Evolutionary conservation across 345 rosid genomes (phyloP).

Genomic region (Euphorbia pulcherrima): DNA sequence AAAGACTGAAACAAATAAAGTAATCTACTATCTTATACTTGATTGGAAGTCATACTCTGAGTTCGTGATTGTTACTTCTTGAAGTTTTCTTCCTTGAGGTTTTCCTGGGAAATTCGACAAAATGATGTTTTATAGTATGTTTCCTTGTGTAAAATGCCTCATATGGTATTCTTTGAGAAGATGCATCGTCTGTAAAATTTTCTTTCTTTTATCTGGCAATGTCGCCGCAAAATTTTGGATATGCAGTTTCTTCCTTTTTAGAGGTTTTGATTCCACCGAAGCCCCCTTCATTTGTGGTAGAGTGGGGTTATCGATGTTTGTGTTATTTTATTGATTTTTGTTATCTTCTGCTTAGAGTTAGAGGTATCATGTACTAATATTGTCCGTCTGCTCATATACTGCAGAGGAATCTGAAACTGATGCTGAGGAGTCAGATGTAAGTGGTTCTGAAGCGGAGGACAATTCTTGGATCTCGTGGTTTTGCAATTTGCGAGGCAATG

Average conservation of each 20-base stretch:
- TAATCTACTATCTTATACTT: not conserved
- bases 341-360: not conserved
- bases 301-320: not conserved
- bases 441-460: slow-evolving; percentile 98
- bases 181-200: too few relatives aligned
- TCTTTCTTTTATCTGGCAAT: not conserved
- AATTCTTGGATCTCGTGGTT: slow-evolving; percentile 97
- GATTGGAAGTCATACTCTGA: not conserved
- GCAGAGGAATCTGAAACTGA: slow-evolving; percentile 87
- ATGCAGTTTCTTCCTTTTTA: not conserved
- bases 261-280: not conserved
- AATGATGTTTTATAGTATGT: too few relatives aligned
- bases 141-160: too few relatives aligned
- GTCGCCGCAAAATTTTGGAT: too few relatives aligned
- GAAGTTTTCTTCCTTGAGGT: not conserved
- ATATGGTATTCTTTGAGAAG: too few relatives aligned
- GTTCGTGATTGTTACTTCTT: not conserved
- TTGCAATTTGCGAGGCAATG: slow-evolving; percentile 91
- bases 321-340: too few relatives aligned
- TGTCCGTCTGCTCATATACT: not conserved
- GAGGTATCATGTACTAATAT: not conserved
- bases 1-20: not conserved
- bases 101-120: not conserved
- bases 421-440: slow-evolving; percentile 89
- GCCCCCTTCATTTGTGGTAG: not conserved